phyloP scores from a whole-genome alignment of 164 flowering plant genomes.

The Stephania yunnanensis region DNA sequence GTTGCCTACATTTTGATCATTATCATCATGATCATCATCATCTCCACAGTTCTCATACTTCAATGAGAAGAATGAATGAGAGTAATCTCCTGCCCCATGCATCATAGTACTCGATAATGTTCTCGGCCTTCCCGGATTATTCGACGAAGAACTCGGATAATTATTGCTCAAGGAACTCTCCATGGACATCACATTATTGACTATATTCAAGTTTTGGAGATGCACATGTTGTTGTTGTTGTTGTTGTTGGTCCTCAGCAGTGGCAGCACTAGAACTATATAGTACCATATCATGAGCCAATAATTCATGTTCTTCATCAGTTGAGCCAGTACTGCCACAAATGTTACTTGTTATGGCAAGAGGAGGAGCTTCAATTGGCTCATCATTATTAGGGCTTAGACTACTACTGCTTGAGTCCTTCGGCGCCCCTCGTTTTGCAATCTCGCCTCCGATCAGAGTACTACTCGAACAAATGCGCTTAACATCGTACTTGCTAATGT shows the following conservation, averaged over 20 bases:
- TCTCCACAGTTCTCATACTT: not conserved
- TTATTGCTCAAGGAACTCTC: not conserved
- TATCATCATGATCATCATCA: not conserved
- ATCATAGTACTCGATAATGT: not conserved
- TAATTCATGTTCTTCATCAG: not conserved
- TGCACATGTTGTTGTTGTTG: not conserved
- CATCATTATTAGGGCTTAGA: not conserved
- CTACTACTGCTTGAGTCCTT: not conserved
- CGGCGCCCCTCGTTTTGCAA: constrained; percentile 40
- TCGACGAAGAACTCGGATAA: not conserved
- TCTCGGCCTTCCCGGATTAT: not conserved
- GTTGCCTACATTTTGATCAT: not conserved
- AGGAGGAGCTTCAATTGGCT: not conserved
- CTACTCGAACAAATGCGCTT: constrained; percentile 74
- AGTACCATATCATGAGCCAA: not conserved
- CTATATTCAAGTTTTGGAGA: not conserved
- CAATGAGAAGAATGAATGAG: constrained; percentile 1
- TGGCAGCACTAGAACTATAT: not conserved
- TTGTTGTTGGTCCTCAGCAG: not conserved
- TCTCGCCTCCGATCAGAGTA: constrained; percentile 73
- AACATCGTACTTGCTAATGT: constrained; percentile 81
- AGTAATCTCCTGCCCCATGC: not conserved
- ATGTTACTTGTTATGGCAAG: not conserved
- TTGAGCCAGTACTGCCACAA: not conserved
- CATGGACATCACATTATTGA: not conserved